These are phyloP conservation scores for Tolypocladium ophioglossoides DNA, from an alignment of 2,329 filamentous ascomycete genomes.

Conservation along the genomic window DNA sequence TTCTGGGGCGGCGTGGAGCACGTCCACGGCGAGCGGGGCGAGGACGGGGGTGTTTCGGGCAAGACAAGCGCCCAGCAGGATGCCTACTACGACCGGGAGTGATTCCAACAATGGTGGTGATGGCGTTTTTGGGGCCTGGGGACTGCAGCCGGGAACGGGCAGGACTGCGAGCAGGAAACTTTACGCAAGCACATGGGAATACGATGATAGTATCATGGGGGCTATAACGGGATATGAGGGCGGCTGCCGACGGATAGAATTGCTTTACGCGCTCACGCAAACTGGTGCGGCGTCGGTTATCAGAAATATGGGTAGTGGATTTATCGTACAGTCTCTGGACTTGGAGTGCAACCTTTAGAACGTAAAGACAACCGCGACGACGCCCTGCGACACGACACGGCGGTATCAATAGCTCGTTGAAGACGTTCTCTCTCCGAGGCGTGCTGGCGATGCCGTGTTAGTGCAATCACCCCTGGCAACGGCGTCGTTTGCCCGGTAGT, in stretches of 20 bases:
- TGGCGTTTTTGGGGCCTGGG: background rate
- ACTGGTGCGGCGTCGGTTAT: too few relatives aligned
- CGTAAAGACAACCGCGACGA: too few relatives aligned
- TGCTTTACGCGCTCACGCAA: background rate
- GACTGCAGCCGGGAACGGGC: background rate
- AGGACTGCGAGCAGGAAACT: background rate
- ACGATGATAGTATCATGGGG: background rate
- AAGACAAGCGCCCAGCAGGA: slow-evolving; percentile 31
- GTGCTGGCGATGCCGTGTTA: background rate
- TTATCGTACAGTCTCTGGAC: too few relatives aligned
- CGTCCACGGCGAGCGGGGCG: slow-evolving; percentile 34
- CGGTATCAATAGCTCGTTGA: too few relatives aligned
- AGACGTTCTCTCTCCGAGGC: background rate
- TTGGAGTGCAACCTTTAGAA: too few relatives aligned
- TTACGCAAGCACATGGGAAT: slow-evolving; percentile 2
- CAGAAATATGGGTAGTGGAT: too few relatives aligned
- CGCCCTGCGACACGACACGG: background rate
- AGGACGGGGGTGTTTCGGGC: slow-evolving; percentile 23
- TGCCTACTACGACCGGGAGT: slow-evolving; percentile 34
- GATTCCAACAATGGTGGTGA: background rate
- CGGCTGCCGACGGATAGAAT: background rate
- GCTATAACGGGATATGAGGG: background rate
- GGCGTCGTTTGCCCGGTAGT: background rate
- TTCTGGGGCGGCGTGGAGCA: slow-evolving; percentile 54
- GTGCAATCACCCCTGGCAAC: slow-evolving; percentile 3